Evolutionary conservation across 164 flowering plant species (phyloP), one percentile per base, ranked within the genome.

Genomic region (Annona cherimola): DNA sequence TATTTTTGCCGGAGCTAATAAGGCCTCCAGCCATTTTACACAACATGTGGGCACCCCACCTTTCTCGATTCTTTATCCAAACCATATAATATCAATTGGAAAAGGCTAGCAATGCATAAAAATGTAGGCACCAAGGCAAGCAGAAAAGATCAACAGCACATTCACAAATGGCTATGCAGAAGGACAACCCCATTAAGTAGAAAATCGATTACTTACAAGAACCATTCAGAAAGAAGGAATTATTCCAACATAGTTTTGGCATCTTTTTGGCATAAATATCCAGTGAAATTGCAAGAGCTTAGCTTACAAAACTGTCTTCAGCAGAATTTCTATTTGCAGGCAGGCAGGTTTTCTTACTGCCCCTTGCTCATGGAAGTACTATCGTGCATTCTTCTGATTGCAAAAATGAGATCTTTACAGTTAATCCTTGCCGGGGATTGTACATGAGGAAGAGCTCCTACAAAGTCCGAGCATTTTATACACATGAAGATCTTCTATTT

Each of bases 371-470:
- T 71, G 66, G 75, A 69, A 70, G 69, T 70, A 72, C 14, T 16
- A 50, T 67, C 79, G 67, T 72, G 65, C 57, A 69, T 69, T 73
- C 69, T 75, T 68, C 66, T 43, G 72, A 70, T 77, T 73, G 83
- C 81, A 75, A 79, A 83, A 79, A 78, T 66, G 80, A 81, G 74
- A 70, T 82, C 80, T 75, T 77, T 81, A 79, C 78, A 77, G 67
- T 50, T 35, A 70, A 76, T 70, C 69, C 73, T 19, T 72, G 66
- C 67, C 39, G 45, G 54, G 76, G 79, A 76, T 79, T 75, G 74
- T 72, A 75, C 77, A 78, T 41, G 42, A 69, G 74, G 61, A 62
- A 59, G 62, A 61, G 73, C 76, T 72, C 79, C 74, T 74, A 73
- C 73, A 73, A 73, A 69, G 72, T 80, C 78, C 79, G 64, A 14